A percentile compares a stretch with the other conserved stretches of the same genome.
These are phyloP conservation scores for Didymella segeticola DNA, from an alignment of 2,329 filamentous ascomycete species.

Conservation along the genomic window DNA sequence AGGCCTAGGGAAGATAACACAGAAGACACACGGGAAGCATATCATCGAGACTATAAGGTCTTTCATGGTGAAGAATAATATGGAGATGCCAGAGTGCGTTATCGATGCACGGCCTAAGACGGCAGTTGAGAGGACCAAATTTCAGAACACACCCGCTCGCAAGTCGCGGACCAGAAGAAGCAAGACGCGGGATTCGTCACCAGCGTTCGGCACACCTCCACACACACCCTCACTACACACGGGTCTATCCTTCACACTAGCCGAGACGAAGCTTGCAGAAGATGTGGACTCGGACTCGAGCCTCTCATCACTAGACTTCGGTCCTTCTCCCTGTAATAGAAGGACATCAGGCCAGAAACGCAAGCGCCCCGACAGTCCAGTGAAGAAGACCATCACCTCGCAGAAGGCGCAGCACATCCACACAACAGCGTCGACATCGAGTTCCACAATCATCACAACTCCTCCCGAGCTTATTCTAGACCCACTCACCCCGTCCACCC, in stretches of 20 bases:
- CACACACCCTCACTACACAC: constrained; percentile 23
- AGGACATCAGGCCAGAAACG: constrained; percentile 32
- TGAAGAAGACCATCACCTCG: neutral
- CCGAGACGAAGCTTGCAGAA: constrained; percentile 28
- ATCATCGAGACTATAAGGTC: constrained; percentile 36
- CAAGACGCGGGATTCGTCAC: constrained; percentile 28
- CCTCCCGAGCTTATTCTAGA: no score
- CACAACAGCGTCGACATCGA: no score
- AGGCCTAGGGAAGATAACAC: constrained; percentile 30
- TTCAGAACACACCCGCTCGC: neutral
- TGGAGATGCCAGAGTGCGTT: neutral
- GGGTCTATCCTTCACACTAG: constrained; percentile 28
- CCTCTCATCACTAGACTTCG: constrained; percentile 28
- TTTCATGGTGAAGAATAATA: constrained; percentile 18
- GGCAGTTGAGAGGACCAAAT: neutral
- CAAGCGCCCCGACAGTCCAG: constrained; percentile 30
- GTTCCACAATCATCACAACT: neutral
- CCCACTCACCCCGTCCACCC: neutral
- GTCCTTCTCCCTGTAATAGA: constrained; percentile 8
- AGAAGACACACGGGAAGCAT: constrained; percentile 32
- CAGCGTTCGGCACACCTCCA: constrained; percentile 28
- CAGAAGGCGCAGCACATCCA: neutral
- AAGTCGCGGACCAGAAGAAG: neutral
- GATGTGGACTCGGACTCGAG: constrained; percentile 14
- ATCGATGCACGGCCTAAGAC: neutral